phyloP scores from a whole-genome alignment of 192 early-diverging fungal species.

The Coemansia sp. region DNA sequence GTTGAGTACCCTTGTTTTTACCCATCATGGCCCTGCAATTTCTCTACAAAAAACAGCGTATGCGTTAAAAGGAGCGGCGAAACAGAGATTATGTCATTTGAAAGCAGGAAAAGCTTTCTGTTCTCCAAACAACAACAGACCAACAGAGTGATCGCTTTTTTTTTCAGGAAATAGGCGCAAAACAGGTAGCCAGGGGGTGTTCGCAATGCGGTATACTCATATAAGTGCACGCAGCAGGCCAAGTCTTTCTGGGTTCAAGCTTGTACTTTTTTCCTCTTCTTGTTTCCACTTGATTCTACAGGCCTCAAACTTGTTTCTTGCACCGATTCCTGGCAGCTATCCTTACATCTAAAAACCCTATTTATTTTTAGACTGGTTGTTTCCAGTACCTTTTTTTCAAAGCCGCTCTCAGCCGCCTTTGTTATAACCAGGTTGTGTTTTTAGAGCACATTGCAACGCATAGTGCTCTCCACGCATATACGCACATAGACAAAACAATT shows the following conservation, averaged over 20 bases:
- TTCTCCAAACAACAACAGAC: conserved; percentile 22
- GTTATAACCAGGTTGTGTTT: not conserved
- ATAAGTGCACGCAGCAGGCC: conserved; percentile 6
- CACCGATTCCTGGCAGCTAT: conserved; percentile 5
- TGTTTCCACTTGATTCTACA: conserved; percentile 5
- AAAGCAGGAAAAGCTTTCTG: conserved; percentile 2
- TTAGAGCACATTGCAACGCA: conserved; percentile 10
- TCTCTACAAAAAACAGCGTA: conserved; percentile 6
- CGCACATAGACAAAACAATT: conserved; percentile 10
- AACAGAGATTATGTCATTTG: conserved; percentile 32
- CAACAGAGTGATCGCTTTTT: conserved; percentile 1
- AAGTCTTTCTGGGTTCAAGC: not conserved
- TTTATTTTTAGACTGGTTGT: conserved; percentile 1
- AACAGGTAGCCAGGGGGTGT: conserved; percentile 5
- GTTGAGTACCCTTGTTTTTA: too few species aligned
- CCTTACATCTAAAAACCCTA: not conserved
- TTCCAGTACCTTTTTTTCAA: not conserved
- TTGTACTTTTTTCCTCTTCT: not conserved
- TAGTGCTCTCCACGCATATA: conserved; percentile 17
- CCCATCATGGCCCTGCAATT: conserved; percentile 1
- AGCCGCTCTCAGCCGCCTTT: not conserved
- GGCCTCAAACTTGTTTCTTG: conserved; percentile 13
- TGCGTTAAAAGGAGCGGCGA: conserved; percentile 12
- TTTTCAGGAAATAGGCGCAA: not conserved
- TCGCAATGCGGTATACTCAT: conserved; percentile 1